phyloP scores from a whole-genome alignment of 108 stramenopile species.

The Cylindrotheca closterium region DNA sequence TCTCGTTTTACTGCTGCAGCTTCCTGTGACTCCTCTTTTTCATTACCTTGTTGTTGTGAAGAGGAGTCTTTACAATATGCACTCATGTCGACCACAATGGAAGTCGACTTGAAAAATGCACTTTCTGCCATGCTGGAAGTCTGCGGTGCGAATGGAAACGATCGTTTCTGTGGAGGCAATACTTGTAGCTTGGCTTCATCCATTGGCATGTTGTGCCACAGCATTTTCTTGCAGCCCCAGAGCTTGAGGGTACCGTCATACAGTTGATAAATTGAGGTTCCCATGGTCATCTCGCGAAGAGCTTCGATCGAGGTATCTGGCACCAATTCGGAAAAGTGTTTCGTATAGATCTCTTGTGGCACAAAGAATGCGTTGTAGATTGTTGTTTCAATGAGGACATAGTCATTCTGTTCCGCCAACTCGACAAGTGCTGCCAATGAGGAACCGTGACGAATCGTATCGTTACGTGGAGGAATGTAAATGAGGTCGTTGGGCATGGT shows the following conservation, averaged over 20 bases:
- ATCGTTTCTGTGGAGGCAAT: constrained; percentile 36
- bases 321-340: constrained; percentile 44
- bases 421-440: constrained; percentile 73
- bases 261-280: constrained; percentile 75
- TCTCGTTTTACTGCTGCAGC: constrained; percentile 14
- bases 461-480: constrained; percentile 63
- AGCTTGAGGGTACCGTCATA: constrained; percentile 81
- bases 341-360: constrained; percentile 34
- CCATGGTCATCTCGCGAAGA: constrained; percentile 72
- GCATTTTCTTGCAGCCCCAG: constrained; percentile 67
- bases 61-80: constrained; percentile 43
- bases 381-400: constrained; percentile 72
- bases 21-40: not conserved
- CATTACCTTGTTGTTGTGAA: not conserved
- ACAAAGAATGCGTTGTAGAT: constrained; percentile 85
- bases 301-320: constrained; percentile 61
- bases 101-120: not conserved
- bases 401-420: constrained; percentile 45
- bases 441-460: constrained; percentile 61
- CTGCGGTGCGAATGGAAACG: constrained; percentile 74
- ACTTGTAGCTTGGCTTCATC: constrained; percentile 63
- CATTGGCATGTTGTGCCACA: constrained; percentile 78
- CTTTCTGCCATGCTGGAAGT: too few species aligned
- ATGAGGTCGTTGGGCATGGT: constrained; percentile 78
- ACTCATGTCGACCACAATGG: constrained; percentile 41